Evolutionary conservation across 805 yeast species (phyloP).

Genomic region (Saccharomycopsis javanensis): DNA sequence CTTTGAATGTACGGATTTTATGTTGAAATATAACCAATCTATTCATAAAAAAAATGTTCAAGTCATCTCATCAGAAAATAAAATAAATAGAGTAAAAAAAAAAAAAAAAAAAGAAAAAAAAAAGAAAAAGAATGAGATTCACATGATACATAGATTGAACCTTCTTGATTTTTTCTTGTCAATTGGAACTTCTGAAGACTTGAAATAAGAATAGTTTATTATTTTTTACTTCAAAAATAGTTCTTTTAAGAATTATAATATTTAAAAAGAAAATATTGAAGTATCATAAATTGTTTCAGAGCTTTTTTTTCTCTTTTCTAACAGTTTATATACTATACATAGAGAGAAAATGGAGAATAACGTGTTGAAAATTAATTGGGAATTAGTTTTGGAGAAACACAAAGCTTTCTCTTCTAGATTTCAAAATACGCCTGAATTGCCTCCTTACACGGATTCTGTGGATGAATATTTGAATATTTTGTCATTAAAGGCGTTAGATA

Average conservation of each 20-base stretch:
- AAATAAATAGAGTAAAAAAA: neutral
- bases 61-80: slow-evolving; percentile 1
- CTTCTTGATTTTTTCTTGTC: too few species aligned
- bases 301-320: neutral
- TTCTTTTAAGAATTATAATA: too few species aligned
- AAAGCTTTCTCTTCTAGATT: neutral
- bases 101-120: neutral
- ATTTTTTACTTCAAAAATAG: too few species aligned
- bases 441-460: neutral
- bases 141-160: neutral
- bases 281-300: too few species aligned
- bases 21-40: neutral
- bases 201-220: too few species aligned
- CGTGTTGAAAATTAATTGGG: neutral
- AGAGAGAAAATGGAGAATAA: neutral
- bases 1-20: neutral
- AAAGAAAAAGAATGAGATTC: neutral
- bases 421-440: neutral
- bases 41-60: neutral
- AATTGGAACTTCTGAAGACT: neutral
- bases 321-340: neutral
- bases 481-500: slow-evolving; percentile 3
- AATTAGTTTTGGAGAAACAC: neutral
- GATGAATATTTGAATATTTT: slow-evolving; percentile 7
- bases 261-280: too few species aligned